Evolutionary conservation across 192 early-diverging fungal species (phyloP).

Genomic region (Chytriomyces sp.): DNA sequence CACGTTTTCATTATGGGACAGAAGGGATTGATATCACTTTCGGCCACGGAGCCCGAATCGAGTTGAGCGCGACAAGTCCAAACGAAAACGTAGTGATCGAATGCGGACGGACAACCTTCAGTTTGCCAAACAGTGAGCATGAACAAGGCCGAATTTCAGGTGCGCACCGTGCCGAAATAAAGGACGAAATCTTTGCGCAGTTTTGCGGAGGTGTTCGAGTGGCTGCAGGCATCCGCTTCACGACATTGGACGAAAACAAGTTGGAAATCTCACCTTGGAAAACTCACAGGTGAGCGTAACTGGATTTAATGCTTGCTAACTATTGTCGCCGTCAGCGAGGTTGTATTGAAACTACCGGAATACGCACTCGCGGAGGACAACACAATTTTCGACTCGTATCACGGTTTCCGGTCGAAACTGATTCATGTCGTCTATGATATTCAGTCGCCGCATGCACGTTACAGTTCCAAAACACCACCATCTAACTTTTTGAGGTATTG

Average conservation of each 20-base stretch:
- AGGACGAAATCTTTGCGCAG: slow-evolving; percentile 32
- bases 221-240: slow-evolving; percentile 42
- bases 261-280: slow-evolving; percentile 20
- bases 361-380: slow-evolving; percentile 21
- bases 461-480: background rate
- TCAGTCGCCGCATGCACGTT: slow-evolving; percentile 7
- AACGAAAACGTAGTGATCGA: slow-evolving; percentile 48
- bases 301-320: background rate
- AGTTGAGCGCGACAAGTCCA: slow-evolving; percentile 23
- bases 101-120: slow-evolving; percentile 43
- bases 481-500: slow-evolving; percentile 25
- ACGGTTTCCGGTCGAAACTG: slow-evolving; percentile 22
- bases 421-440: slow-evolving; percentile 36
- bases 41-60: slow-evolving; percentile 42
- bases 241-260: slow-evolving; percentile 5
- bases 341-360: slow-evolving; percentile 44
- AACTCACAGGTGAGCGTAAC: slow-evolving; percentile 24
- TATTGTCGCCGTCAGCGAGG: slow-evolving; percentile 11
- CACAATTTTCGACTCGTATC: slow-evolving; percentile 20
- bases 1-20: slow-evolving; percentile 42
- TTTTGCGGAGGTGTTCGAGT: slow-evolving; percentile 51
- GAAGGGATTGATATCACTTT: slow-evolving; percentile 49
- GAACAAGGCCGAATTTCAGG: slow-evolving; percentile 21
- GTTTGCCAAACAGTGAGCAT: slow-evolving; percentile 28
- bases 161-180: slow-evolving; percentile 4